Conservation (phyloP, 2,329 filamentous ascomycete genomes). For the Didymella glomerata region DNA sequence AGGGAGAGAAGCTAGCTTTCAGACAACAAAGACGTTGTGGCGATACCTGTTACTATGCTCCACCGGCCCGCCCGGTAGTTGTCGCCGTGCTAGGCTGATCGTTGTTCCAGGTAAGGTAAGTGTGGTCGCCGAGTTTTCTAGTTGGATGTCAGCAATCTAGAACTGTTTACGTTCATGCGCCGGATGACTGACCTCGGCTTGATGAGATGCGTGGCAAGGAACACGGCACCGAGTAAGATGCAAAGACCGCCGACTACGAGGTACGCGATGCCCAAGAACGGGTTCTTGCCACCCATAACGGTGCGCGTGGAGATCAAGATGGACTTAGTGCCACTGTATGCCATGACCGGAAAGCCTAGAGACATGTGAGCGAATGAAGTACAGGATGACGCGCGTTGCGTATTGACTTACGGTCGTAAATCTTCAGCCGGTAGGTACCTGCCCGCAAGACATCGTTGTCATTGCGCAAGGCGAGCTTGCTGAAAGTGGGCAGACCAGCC, state of each 20-base stretch:
- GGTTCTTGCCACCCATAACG: constrained; percentile 93
- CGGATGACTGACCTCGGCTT: constrained; percentile 76
- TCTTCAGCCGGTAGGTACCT: constrained; percentile 79
- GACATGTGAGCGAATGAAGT: constrained; percentile 33
- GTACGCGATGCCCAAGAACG: constrained; percentile 96
- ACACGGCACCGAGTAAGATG: constrained; percentile 84
- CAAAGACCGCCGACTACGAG: constrained; percentile 93
- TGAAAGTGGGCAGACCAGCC: constrained; percentile 90
- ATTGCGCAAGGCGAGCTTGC: constrained; percentile 89
- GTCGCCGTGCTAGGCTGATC: constrained; percentile 67
- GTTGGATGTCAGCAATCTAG: constrained; percentile 26
- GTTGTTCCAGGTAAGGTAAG: constrained; percentile 95
- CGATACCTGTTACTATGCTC: constrained; percentile 38
- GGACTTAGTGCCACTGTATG: constrained; percentile 87
- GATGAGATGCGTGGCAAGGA: constrained; percentile 89
- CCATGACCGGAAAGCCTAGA: constrained; percentile 78
- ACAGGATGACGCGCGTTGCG: constrained; percentile 4
- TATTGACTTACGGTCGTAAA: constrained; percentile 75
- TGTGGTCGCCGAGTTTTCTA: constrained; percentile 97
- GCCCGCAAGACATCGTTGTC: constrained; percentile 71
- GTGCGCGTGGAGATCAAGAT: constrained; percentile 89
- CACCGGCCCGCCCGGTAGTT: constrained; percentile 55
- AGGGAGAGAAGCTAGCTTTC: constrained; percentile 25
- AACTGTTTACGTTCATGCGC: not conserved
- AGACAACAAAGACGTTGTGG: constrained; percentile 26